Base-by-base conservation (phyloP, 257 asterid genomes). In the Jaltomata sinuosa region DNA sequence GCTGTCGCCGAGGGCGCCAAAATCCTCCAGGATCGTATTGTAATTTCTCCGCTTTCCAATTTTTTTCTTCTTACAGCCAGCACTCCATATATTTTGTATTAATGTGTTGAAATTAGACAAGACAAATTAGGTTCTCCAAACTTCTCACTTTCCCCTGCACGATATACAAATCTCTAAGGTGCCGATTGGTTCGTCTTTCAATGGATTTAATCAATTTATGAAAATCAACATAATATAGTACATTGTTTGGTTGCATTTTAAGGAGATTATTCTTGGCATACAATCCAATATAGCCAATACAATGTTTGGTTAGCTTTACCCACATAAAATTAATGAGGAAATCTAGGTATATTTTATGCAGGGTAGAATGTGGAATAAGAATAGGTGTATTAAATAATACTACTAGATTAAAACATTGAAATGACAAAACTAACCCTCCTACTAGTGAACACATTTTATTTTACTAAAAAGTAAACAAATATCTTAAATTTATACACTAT, bases 1-100 rank as follows among this genome's bases (percentile, higher is more conserved):
- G 98, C 98, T 80, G 98, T 97, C 42, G 94, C 93, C 72, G 98
- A 91, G 84, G 98, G 99, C 79, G 95, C 99, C 88, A 96, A 93
- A 83, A 91, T 96, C 88, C 80, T 97, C 50, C 98, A 97, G 55
- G 97, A 97, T 88, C 98, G 97, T 87, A 91, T 92, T 84, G 99
- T 97, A 89, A 91, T 49, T 62, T 53, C 31, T 74, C 59, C 53
- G 11, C 29, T 34, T 64, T 25, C 47, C 8, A 19, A 19, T n/a
- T 82, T 84, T 45, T 59, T 52, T 14, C 3, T 72, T 3, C 22
- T 25, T 2, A 82, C 42, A 4, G 18, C 7, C 5, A 81, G 27
- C 32, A 34, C 79, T 12, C 5, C 79, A 4, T 77, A 47, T 77
- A 16, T 27, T 18, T 32, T 32, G 47, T 67, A 5, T 34, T 67